These are phyloP conservation scores for Pseudopyrenochaeta lycopersici DNA, from an alignment of 2,329 filamentous ascomycete genomes.

Conservation along the genomic window DNA sequence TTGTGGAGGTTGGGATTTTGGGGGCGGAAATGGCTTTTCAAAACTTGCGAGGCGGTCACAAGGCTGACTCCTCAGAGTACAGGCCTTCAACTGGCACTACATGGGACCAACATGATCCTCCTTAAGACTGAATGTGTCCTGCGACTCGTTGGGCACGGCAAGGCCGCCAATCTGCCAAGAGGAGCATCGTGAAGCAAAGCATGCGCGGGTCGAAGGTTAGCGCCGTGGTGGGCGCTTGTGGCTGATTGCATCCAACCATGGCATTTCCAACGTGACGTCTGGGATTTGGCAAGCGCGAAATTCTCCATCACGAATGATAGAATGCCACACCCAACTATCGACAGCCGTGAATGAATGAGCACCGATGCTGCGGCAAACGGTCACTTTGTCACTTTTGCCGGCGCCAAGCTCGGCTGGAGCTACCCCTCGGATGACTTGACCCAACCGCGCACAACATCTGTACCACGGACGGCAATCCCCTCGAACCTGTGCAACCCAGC, in stretches of 20 bases:
- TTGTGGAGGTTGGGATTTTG: conserved; percentile 5
- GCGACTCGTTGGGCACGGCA: too few species aligned
- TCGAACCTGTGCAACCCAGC: conserved; percentile 5
- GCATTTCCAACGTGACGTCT: conserved; percentile 20
- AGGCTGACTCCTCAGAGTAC: too few species aligned
- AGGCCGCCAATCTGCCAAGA: too few species aligned
- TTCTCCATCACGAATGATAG: not conserved
- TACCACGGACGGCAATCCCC: conserved; percentile 10
- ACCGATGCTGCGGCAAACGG: conserved; percentile 3
- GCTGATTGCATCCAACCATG: conserved; percentile 21
- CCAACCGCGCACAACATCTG: conserved; percentile 8
- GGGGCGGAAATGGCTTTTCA: conserved; percentile 9
- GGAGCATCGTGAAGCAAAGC: too few species aligned
- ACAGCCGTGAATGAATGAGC: not conserved
- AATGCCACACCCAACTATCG: not conserved
- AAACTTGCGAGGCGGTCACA: too few species aligned
- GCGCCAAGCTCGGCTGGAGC: conserved; percentile 21
- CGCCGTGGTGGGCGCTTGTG: conserved; percentile 7
- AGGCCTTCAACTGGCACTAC: too few species aligned
- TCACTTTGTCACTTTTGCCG: not conserved
- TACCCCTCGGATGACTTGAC: conserved; percentile 3
- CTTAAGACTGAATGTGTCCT: too few species aligned
- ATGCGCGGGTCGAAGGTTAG: too few species aligned
- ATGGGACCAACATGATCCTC: too few species aligned
- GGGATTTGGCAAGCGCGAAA: conserved; percentile 1